A percentile compares a stretch with the other conserved stretches of the same genome.
Conservation (phyloP, 768 basidiomycete genomes). For the Chlorophyllum brunneum region DNA sequence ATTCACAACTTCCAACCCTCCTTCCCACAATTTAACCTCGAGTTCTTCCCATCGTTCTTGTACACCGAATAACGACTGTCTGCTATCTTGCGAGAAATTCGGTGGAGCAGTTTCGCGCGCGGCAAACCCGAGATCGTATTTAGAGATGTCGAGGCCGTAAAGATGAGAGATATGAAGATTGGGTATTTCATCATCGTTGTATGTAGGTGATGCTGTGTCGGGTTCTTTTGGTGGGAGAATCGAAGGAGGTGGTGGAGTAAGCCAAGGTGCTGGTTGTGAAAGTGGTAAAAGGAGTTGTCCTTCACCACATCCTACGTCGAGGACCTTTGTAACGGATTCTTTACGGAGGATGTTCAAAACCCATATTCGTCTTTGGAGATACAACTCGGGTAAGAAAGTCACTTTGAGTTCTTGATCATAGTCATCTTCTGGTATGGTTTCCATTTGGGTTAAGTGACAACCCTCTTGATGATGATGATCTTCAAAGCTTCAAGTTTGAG, state of each 20-base stretch:
- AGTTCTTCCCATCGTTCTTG: slow-evolving; percentile 65
- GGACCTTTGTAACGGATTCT: slow-evolving; percentile 59
- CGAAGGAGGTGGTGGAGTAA: slow-evolving; percentile 36
- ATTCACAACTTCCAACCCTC: slow-evolving; percentile 67
- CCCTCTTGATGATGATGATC: too few relatives aligned
- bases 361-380: slow-evolving; percentile 70
- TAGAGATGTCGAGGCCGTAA: slow-evolving; percentile 67
- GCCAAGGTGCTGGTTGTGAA: slow-evolving; percentile 73
- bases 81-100: not conserved
- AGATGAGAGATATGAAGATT: slow-evolving; percentile 57
- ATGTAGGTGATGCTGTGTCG: slow-evolving; percentile 24
- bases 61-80: slow-evolving; percentile 19
- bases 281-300: slow-evolving; percentile 69
- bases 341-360: slow-evolving; percentile 57
- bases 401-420: slow-evolving; percentile 42
- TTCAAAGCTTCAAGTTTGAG: too few relatives aligned
- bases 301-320: slow-evolving; percentile 85
- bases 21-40: slow-evolving; percentile 66
- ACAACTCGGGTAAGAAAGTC: slow-evolving; percentile 64
- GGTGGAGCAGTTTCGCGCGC: slow-evolving; percentile 43
- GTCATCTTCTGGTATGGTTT: slow-evolving; percentile 10
- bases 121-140: slow-evolving; percentile 52
- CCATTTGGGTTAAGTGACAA: too few relatives aligned
- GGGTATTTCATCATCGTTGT: slow-evolving; percentile 41
- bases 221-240: slow-evolving; percentile 27